Evolutionary conservation across 1,284 basidiomycete species (phyloP).

Genomic region (Heterobasidion annosum): DNA sequence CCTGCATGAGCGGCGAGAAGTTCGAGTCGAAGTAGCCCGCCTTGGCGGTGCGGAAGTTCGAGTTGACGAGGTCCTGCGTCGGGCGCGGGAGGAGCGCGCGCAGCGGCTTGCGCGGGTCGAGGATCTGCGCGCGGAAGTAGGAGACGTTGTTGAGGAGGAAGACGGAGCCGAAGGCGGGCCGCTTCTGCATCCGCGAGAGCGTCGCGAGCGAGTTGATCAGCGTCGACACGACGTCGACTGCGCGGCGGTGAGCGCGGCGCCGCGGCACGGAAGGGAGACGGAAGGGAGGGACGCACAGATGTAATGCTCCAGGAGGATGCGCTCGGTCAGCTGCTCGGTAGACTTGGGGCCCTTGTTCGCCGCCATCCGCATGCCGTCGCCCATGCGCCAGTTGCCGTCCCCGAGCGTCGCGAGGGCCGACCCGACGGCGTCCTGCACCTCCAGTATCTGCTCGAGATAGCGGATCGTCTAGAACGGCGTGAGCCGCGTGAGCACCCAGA

Average conservation of each 20-base stretch:
- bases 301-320: slow-evolving; percentile 62
- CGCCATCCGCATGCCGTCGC: slow-evolving; percentile 56
- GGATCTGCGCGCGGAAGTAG: slow-evolving; percentile 50
- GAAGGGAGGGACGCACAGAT: slow-evolving; percentile 38
- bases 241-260: slow-evolving; percentile 1
- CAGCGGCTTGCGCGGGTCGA: slow-evolving; percentile 39
- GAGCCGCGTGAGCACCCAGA: not conserved
- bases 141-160: slow-evolving; percentile 74
- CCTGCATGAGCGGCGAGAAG: slow-evolving; percentile 66
- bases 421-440: slow-evolving; percentile 56
- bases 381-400: slow-evolving; percentile 85
- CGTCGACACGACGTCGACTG: slow-evolving; percentile 64
- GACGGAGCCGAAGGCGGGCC: slow-evolving; percentile 60
- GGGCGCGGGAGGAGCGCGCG: slow-evolving; percentile 47
- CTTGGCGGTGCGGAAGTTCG: slow-evolving; percentile 67
- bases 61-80: slow-evolving; percentile 51
- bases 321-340: slow-evolving; percentile 42
- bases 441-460: slow-evolving; percentile 60
- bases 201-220: slow-evolving; percentile 48
- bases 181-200: slow-evolving; percentile 52
- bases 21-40: slow-evolving; percentile 76
- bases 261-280: not conserved
- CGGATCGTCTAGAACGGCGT: slow-evolving; percentile 40
- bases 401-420: slow-evolving; percentile 59
- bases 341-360: slow-evolving; percentile 34